Percentiles rank a stretch among this genome's conserved stretches.
phyloP scores from a whole-genome alignment of 108 stramenopile genomes.

The Conticribra weissflogii region DNA sequence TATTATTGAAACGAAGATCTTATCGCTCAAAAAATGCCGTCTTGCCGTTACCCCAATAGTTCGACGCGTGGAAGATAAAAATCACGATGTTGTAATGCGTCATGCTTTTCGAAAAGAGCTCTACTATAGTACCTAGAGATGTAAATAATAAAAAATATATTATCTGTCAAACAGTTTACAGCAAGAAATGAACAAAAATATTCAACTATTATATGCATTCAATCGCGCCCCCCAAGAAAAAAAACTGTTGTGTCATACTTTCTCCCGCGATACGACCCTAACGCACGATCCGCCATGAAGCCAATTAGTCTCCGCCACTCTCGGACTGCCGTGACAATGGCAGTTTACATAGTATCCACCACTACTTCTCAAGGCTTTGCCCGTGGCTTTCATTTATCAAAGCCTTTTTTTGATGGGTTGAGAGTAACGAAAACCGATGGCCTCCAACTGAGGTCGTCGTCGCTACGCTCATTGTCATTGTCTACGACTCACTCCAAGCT shows the following conservation, averaged over 20 bases:
- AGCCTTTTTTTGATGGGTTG: conserved; percentile 3
- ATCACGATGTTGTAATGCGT: not conserved
- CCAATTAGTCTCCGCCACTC: conserved; percentile 3
- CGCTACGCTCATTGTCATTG: not conserved
- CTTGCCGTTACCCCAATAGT: not conserved
- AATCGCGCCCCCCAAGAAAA: too few species aligned
- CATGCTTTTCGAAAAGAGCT: too few species aligned
- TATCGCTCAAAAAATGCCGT: too few species aligned
- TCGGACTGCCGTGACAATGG: conserved; percentile 27
- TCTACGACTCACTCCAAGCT: not conserved
- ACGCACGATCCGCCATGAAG: conserved; percentile 18
- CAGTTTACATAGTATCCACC: conserved; percentile 26
- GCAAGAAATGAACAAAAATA: not conserved
- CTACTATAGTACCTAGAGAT: too few species aligned
- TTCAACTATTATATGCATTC: too few species aligned
- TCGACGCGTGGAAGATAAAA: not conserved
- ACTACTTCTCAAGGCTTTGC: conserved; percentile 26
- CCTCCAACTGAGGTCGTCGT: not conserved
- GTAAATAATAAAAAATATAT: too few species aligned
- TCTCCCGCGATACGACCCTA: not conserved
- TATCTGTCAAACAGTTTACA: not conserved
- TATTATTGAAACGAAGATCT: too few species aligned
- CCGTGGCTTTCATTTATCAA: conserved; percentile 29
- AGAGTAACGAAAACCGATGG: not conserved
- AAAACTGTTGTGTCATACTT: too few species aligned